A percentile compares a stretch with the other conserved stretches of the same genome.
Conservation (phyloP, 352 stramenopile genomes). For the Aphanomyces cochlioides region DNA sequence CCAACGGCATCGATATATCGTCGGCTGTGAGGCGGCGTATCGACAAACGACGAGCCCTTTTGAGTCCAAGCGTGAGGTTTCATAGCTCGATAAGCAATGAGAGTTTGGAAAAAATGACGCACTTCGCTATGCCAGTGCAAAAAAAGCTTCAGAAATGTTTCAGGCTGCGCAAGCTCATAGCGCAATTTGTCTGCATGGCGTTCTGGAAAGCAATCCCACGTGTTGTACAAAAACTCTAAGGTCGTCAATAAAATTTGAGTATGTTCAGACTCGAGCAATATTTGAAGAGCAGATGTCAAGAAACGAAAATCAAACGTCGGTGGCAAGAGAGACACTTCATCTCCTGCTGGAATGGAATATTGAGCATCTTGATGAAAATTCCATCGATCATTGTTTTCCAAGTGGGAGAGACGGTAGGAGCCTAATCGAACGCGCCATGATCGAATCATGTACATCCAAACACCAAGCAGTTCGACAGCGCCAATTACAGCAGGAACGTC, state of each 20-base stretch:
- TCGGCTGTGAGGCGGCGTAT: slow-evolving; percentile 77
- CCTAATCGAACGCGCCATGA: slow-evolving; percentile 82
- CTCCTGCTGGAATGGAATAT: slow-evolving; percentile 81
- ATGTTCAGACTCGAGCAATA: slow-evolving; percentile 78
- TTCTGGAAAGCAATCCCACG: slow-evolving; percentile 86
- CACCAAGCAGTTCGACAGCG: slow-evolving; percentile 77
- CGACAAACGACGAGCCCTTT: slow-evolving; percentile 80
- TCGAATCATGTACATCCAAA: slow-evolving; percentile 92
- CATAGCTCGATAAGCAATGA: slow-evolving; percentile 81
- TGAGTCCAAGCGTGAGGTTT: slow-evolving; percentile 85
- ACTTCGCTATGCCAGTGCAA: slow-evolving; percentile 87
- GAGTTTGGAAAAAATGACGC: slow-evolving; percentile 80
- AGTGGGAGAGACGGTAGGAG: slow-evolving; percentile 80
- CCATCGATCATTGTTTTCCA: slow-evolving; percentile 88
- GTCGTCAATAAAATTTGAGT: slow-evolving; percentile 84
- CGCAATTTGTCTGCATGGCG: slow-evolving; percentile 83
- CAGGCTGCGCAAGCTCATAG: slow-evolving; percentile 58
- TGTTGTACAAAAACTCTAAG: slow-evolving; percentile 87
- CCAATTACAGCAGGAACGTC: slow-evolving; percentile 84
- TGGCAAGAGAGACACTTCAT: slow-evolving; percentile 79
- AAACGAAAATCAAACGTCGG: slow-evolving; percentile 88
- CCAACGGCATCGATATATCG: slow-evolving; percentile 85
- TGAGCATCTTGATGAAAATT: slow-evolving; percentile 89
- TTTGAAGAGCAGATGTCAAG: slow-evolving; percentile 70
- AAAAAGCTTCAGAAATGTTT: slow-evolving; percentile 76